phyloP scores from a whole-genome alignment of 495 filamentous ascomycete genomes.

The Podospora tetraspora region DNA sequence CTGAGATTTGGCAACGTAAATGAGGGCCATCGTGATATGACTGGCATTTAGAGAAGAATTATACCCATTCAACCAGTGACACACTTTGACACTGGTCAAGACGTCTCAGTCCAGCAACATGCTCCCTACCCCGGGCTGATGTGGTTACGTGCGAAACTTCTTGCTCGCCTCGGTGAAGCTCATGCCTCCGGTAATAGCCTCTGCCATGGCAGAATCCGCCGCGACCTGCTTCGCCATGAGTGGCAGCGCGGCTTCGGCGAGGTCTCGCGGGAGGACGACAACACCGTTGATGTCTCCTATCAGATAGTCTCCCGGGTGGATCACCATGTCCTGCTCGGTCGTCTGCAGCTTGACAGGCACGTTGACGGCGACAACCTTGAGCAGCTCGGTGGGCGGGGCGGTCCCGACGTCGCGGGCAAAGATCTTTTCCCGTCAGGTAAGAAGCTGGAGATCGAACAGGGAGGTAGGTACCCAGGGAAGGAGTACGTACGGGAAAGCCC shows the following conservation, averaged over 20 bases:
- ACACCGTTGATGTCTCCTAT: conserved; percentile 55
- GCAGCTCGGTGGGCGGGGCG: conserved; percentile 41
- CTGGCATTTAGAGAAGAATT: not conserved
- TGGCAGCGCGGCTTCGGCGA: conserved; percentile 44
- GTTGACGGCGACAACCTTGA: conserved; percentile 43
- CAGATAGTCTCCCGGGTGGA: conserved; percentile 54
- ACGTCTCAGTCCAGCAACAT: not conserved
- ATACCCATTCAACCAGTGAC: not conserved
- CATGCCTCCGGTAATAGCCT: conserved; percentile 47
- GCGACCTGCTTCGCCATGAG: conserved; percentile 47
- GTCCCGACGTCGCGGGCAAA: conserved; percentile 53
- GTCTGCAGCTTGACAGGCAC: conserved; percentile 36
- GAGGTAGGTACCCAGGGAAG: not conserved
- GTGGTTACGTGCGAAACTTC: conserved; percentile 33
- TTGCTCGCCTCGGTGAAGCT: conserved; percentile 50
- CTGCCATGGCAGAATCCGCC: conserved; percentile 50
- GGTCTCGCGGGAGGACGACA: conserved; percentile 40
- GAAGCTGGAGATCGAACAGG: no score
- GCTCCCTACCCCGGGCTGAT: not conserved
- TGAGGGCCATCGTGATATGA: not conserved
- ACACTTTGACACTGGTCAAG: not conserved
- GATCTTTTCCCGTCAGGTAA: conserved; percentile 22
- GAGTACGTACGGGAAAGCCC: conserved; percentile 35
- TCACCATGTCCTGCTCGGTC: conserved; percentile 42
- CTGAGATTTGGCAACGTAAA: not conserved